A percentile compares a stretch with the other conserved stretches of the same genome.
These are phyloP conservation scores for Tubosaeta sp. DNA, from an alignment of 768 basidiomycete genomes.

Conservation along the genomic window DNA sequence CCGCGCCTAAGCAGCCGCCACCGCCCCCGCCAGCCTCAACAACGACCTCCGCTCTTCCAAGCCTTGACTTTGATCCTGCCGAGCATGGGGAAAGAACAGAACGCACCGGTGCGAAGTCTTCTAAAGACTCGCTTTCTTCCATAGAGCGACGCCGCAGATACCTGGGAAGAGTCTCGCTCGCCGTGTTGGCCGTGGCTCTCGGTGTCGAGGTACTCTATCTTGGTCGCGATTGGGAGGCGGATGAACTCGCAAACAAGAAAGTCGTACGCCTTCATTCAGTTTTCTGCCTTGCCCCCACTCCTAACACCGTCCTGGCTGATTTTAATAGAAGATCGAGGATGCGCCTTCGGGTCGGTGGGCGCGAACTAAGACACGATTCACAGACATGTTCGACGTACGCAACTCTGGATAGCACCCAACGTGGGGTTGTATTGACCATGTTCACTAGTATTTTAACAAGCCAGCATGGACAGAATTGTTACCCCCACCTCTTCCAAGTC, in stretches of 20 bases:
- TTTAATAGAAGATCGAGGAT: slow-evolving; percentile 49
- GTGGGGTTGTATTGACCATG: neutral
- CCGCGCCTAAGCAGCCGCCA: slow-evolving; percentile 3
- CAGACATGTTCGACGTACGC: slow-evolving; percentile 66
- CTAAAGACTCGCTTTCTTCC: slow-evolving; percentile 72
- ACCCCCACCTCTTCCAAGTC: slow-evolving; percentile 77
- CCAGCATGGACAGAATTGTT: slow-evolving; percentile 91
- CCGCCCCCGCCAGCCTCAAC: slow-evolving; percentile 4
- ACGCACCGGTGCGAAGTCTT: slow-evolving; percentile 73
- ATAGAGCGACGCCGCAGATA: slow-evolving; percentile 67
- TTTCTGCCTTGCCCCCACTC: neutral
- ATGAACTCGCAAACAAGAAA: slow-evolving; percentile 62
- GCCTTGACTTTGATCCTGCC: slow-evolving; percentile 63
- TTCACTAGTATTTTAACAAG: slow-evolving; percentile 78
- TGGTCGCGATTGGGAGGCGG: slow-evolving; percentile 75
- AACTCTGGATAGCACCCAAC: neutral
- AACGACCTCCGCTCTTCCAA: slow-evolving; percentile 34
- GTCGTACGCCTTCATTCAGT: slow-evolving; percentile 40
- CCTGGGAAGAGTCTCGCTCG: slow-evolving; percentile 52
- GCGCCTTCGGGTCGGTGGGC: slow-evolving; percentile 61
- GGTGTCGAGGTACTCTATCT: slow-evolving; percentile 58
- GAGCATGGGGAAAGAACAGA: slow-evolving; percentile 39
- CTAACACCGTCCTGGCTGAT: neutral
- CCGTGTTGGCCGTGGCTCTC: slow-evolving; percentile 50
- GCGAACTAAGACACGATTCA: slow-evolving; percentile 58